Evolutionary conservation across 1,284 basidiomycete species (phyloP).

Genomic region (Entoloma clypeatum): DNA sequence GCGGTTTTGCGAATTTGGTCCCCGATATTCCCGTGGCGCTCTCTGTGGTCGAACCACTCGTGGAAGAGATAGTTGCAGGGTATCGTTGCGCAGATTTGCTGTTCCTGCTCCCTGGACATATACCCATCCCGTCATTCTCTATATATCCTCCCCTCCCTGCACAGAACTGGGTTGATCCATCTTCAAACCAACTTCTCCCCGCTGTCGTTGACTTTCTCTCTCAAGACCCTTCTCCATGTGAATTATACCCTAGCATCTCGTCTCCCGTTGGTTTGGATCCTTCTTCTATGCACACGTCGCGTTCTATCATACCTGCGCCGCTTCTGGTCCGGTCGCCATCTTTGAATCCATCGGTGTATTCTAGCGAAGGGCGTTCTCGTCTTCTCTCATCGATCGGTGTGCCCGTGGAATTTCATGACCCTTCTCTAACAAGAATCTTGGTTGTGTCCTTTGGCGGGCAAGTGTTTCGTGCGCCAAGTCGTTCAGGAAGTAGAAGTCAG

Average conservation of each 20-base stretch:
- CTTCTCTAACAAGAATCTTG: constrained; percentile 51
- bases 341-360: constrained; percentile 41
- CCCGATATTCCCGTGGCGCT: constrained; percentile 52
- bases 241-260: constrained; percentile 17
- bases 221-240: constrained; percentile 5
- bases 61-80: constrained; percentile 58
- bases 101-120: constrained; percentile 64
- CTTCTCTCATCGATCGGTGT: constrained; percentile 59
- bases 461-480: constrained; percentile 56
- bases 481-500: constrained; percentile 33
- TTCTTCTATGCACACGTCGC: constrained; percentile 27
- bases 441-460: constrained; percentile 80
- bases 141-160: constrained; percentile 53
- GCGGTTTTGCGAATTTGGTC: constrained; percentile 25
- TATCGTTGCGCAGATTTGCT: constrained; percentile 71
- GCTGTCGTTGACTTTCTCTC: constrained; percentile 41
- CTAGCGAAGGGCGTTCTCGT: constrained; percentile 43
- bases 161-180: constrained; percentile 55
- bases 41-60: constrained; percentile 51
- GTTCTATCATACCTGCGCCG: constrained; percentile 51
- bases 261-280: constrained; percentile 14
- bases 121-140: constrained; percentile 71
- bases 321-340: constrained; percentile 59
- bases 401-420: constrained; percentile 47
- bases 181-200: constrained; percentile 40